These are phyloP conservation scores for Chlorella sp. DNA, from an alignment of 139 green algal genomes.

Conservation along the genomic window DNA sequence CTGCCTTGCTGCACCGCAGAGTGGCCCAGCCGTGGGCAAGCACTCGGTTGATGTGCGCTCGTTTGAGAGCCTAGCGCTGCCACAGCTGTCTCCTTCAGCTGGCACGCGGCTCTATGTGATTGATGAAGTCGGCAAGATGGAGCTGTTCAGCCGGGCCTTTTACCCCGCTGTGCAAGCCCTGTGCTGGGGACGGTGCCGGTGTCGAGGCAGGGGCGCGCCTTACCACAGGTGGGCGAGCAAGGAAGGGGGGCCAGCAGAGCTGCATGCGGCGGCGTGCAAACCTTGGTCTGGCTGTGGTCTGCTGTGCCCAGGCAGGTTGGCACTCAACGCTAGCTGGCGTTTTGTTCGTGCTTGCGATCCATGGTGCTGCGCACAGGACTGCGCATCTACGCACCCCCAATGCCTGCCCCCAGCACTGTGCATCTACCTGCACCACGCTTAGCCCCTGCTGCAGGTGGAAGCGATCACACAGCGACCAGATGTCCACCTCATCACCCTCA, in stretches of 20 bases:
- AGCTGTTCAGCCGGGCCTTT: constrained; percentile 42
- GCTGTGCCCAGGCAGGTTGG: neutral
- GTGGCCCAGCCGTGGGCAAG: constrained; percentile 38
- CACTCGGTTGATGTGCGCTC: constrained; percentile 44
- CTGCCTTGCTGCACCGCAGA: too few species aligned
- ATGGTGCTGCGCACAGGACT: neutral
- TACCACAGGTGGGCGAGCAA: constrained; percentile 22
- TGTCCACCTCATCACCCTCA: constrained; percentile 44
- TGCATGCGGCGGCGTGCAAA: too few species aligned
- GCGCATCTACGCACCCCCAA: too few species aligned
- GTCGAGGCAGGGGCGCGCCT: constrained; percentile 1
- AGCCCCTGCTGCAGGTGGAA: constrained; percentile 38
- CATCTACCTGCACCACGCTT: neutral
- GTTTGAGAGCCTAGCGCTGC: constrained; percentile 50
- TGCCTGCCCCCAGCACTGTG: neutral
- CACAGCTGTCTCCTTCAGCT: neutral
- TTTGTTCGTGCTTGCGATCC: neutral
- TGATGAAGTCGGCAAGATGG: constrained; percentile 58
- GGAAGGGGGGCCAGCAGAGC: neutral
- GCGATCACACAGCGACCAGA: constrained; percentile 26
- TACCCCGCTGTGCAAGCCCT: constrained; percentile 34
- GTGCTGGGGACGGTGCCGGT: constrained; percentile 44
- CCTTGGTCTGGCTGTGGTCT: neutral
- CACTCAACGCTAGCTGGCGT: neutral
- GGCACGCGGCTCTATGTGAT: constrained; percentile 33